Evolutionary conservation across 2,329 filamentous ascomycete genomes (phyloP).

Genomic region (Mariannaea elegans): DNA sequence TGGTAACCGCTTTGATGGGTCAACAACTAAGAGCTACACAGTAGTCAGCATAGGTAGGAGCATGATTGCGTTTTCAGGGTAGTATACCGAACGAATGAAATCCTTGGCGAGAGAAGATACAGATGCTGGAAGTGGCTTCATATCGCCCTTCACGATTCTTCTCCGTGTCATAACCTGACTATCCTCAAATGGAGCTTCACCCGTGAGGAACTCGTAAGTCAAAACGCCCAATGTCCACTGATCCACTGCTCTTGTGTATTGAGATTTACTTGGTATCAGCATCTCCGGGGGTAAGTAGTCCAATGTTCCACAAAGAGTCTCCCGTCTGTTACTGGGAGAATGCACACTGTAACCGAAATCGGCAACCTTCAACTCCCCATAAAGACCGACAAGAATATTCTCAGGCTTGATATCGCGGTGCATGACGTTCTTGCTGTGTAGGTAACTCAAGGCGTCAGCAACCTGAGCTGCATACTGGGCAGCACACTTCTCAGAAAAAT

Average conservation of each 20-base stretch:
- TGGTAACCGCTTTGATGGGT: conserved; percentile 30
- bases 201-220: conserved; percentile 37
- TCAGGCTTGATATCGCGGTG: conserved; percentile 48
- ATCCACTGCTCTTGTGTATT: conserved; percentile 31
- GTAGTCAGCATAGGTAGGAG: too few relatives aligned
- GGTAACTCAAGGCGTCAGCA: conserved; percentile 53
- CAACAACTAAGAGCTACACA: conserved; percentile 28
- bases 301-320: conserved; percentile 40
- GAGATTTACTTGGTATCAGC: conserved; percentile 5
- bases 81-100: conserved; percentile 27
- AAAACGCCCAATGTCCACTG: conserved; percentile 38
- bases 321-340: conserved; percentile 32
- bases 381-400: conserved; percentile 45
- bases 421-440: conserved; percentile 45
- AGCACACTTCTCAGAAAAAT: conserved; percentile 74
- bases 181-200: conserved; percentile 39
- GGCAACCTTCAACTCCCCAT: conserved; percentile 41
- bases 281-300: conserved; percentile 44
- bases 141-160: conserved; percentile 31
- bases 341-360: conserved; percentile 45
- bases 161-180: conserved; percentile 26
- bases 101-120: conserved; percentile 29
- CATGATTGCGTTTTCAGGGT: too few relatives aligned
- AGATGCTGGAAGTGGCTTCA: conserved; percentile 31
- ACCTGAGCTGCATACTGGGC: conserved; percentile 79